A percentile compares a stretch with the other conserved stretches of the same genome.
phyloP scores from a whole-genome alignment of 1,139 yeast genomes.

The Waltiozyma sp. region DNA sequence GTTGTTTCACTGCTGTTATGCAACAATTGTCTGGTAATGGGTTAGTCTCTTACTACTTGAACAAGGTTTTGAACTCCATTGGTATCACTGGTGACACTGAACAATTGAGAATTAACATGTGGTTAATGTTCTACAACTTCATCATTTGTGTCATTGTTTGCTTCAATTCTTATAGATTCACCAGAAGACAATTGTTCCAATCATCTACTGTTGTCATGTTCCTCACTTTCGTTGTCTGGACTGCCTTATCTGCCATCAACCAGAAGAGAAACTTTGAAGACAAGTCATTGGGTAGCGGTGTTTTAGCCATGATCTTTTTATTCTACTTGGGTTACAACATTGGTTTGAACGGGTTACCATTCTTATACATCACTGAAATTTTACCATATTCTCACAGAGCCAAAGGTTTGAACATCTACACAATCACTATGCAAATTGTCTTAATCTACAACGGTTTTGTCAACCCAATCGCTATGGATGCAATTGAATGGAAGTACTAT shows the following conservation, averaged over 20 bases:
- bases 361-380: constrained; percentile 26
- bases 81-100: constrained; percentile 31
- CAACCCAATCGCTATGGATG: constrained; percentile 48
- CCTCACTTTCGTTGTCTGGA: constrained; percentile 23
- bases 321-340: constrained; percentile 23
- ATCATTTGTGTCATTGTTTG: constrained; percentile 6
- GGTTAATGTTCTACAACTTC: constrained; percentile 11
- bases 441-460: constrained; percentile 35
- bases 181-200: constrained; percentile 24
- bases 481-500: constrained; percentile 48
- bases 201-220: constrained; percentile 21
- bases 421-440: constrained; percentile 21
- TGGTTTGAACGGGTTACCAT: constrained; percentile 21
- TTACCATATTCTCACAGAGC: constrained; percentile 27
- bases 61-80: constrained; percentile 35
- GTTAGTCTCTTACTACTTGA: constrained; percentile 39
- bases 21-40: constrained; percentile 45
- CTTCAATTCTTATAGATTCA: constrained; percentile 9
- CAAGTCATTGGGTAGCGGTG: constrained; percentile 22
- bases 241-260: constrained; percentile 23
- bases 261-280: constrained; percentile 11
- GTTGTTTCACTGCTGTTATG: constrained; percentile 25
- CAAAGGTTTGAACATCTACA: constrained; percentile 22
- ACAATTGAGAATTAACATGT: constrained; percentile 35
- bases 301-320: constrained; percentile 26